These are phyloP conservation scores for Tricholoma saponaceum DNA, from an alignment of 768 basidiomycete genomes.

Conservation along the genomic window DNA sequence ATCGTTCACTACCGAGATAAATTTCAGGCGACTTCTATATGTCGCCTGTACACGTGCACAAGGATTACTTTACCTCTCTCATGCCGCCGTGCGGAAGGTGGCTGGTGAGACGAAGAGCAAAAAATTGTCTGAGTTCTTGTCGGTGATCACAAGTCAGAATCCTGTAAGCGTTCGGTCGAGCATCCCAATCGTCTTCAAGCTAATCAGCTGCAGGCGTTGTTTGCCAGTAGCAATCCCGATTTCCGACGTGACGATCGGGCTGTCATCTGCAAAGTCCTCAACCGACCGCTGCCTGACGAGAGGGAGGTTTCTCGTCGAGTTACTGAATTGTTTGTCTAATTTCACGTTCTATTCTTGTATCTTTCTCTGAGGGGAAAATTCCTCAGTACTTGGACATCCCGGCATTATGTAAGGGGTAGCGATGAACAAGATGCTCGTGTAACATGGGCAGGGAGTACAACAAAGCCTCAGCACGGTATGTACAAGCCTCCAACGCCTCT, in stretches of 20 bases:
- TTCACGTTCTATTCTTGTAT: slow-evolving; percentile 1
- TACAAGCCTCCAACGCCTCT: not conserved
- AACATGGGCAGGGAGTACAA: slow-evolving; percentile 6
- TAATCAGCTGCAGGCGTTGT: slow-evolving; percentile 29
- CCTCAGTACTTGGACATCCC: slow-evolving; percentile 24
- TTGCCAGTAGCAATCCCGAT: slow-evolving; percentile 38
- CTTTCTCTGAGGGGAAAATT: slow-evolving; percentile 3
- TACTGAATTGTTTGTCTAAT: slow-evolving; percentile 44
- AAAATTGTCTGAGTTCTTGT: slow-evolving; percentile 56
- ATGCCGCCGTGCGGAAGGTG: slow-evolving; percentile 44
- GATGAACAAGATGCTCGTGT: slow-evolving; percentile 1
- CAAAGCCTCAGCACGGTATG: slow-evolving; percentile 5
- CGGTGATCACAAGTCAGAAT: slow-evolving; percentile 34
- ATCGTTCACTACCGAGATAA: not conserved
- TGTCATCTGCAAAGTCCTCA: slow-evolving; percentile 52
- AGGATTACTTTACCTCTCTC: slow-evolving; percentile 56
- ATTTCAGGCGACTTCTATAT: slow-evolving; percentile 70
- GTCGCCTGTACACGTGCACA: slow-evolving; percentile 89
- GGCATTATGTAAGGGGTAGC: slow-evolving; percentile 15
- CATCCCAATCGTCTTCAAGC: not conserved
- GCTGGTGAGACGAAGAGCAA: slow-evolving; percentile 38
- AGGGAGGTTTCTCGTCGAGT: slow-evolving; percentile 36
- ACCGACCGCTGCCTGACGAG: slow-evolving; percentile 39
- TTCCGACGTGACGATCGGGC: slow-evolving; percentile 39
- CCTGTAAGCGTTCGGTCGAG: slow-evolving; percentile 29